Percentiles rank a stretch among this genome's conserved stretches.
phyloP scores from a whole-genome alignment of 2,329 filamentous ascomycete genomes.

The Periconia macrospinosa region DNA sequence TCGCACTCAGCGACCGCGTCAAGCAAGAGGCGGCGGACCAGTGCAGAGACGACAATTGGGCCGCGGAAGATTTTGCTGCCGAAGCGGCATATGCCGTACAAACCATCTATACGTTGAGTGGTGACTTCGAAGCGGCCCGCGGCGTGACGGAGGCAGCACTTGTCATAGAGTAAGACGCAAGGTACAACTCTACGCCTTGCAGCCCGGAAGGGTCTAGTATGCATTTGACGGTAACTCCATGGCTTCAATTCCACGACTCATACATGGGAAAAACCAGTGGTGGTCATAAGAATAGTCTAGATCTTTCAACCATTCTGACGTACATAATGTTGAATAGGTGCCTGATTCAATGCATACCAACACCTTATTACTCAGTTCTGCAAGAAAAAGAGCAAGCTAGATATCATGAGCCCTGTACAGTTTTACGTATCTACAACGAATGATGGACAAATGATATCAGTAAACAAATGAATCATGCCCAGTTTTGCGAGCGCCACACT shows the following conservation, averaged over 20 bases:
- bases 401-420: too few relatives aligned
- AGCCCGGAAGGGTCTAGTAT: neutral
- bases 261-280: neutral
- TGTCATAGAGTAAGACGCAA: constrained; percentile 40
- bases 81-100: constrained; percentile 78
- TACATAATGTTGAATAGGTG: too few relatives aligned
- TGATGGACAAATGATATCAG: neutral
- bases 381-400: too few relatives aligned
- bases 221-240: too few relatives aligned
- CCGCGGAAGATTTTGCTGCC: constrained; percentile 61
- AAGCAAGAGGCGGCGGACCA: constrained; percentile 15
- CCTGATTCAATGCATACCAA: neutral
- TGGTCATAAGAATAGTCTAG: neutral
- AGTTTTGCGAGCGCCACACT: too few relatives aligned
- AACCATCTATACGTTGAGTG: constrained; percentile 65
- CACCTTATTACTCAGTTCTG: neutral
- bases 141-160: constrained; percentile 61
- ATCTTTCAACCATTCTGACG: neutral
- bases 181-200: neutral
- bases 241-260: too few relatives aligned
- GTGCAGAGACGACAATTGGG: constrained; percentile 38
- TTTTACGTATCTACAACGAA: too few relatives aligned
- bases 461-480: neutral
- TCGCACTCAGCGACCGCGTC: constrained; percentile 54
- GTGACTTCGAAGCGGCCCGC: constrained; percentile 63